phyloP scores from a whole-genome alignment of 2,329 filamentous ascomycete species.

The Cladophialophora yegresii region DNA sequence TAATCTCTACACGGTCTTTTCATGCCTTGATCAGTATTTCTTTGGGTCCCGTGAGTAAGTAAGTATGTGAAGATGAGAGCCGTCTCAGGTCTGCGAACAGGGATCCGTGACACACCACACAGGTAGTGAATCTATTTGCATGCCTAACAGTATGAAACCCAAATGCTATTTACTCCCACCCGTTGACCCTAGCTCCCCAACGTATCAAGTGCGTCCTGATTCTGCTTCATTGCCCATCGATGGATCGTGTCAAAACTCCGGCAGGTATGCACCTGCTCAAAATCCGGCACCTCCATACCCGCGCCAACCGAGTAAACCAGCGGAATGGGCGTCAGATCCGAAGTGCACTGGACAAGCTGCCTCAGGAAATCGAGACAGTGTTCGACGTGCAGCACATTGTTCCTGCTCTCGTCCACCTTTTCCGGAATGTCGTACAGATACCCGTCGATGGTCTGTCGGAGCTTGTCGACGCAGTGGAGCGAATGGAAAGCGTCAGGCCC shows the following conservation, averaged over 20 bases:
- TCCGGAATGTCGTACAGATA: slow-evolving; percentile 6
- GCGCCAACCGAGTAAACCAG: not conserved
- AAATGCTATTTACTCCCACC: too few species aligned
- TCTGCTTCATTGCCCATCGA: slow-evolving; percentile 11
- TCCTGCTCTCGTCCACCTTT: slow-evolving; percentile 9
- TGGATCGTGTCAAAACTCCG: slow-evolving; percentile 10
- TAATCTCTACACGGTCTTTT: too few species aligned
- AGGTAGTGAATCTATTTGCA: not conserved
- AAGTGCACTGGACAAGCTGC: slow-evolving; percentile 5
- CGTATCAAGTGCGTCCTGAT: slow-evolving; percentile 2
- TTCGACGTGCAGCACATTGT: slow-evolving; percentile 10
- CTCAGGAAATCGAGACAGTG: slow-evolving; percentile 8
- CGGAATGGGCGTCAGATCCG: slow-evolving; percentile 8
- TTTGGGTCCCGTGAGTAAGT: too few species aligned
- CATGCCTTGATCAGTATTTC: too few species aligned
- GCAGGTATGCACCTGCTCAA: slow-evolving; percentile 10
- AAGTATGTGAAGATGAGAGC: too few species aligned
- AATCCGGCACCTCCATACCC: slow-evolving; percentile 6
- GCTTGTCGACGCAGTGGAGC: slow-evolving; percentile 10
- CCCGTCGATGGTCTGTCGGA: slow-evolving; percentile 10
- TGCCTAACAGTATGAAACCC: not conserved
- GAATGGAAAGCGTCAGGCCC: slow-evolving; percentile 5
- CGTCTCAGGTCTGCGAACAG: too few species aligned
- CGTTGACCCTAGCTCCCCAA: not conserved
- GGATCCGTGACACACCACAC: too few species aligned